These are phyloP conservation scores for Hymenotorrendiella dingleyae DNA, from an alignment of 2,329 filamentous ascomycete species.

Conservation along the genomic window DNA sequence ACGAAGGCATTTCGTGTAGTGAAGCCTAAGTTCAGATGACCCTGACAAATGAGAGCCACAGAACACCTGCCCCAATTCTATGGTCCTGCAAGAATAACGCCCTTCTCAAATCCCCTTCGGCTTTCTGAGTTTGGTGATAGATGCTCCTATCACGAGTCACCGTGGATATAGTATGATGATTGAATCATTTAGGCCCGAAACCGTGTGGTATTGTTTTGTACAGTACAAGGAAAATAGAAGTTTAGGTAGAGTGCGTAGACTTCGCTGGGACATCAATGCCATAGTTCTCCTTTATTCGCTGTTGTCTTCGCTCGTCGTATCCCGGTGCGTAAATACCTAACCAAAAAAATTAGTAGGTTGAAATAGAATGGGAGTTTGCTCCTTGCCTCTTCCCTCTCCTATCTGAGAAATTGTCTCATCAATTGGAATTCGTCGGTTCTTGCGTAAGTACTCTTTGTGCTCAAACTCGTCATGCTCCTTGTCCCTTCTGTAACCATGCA, in stretches of 20 bases:
- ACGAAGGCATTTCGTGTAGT: too few relatives aligned
- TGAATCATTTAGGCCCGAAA: background rate
- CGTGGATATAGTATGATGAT: too few relatives aligned
- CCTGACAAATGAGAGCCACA: too few relatives aligned
- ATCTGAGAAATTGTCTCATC: constrained; percentile 61
- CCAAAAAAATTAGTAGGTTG: background rate
- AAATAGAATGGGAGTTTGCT: background rate
- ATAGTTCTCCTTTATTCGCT: constrained; percentile 63
- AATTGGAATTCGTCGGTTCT: constrained; percentile 54
- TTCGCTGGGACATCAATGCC: constrained; percentile 54
- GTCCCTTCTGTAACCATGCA: constrained; percentile 46
- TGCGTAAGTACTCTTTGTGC: constrained; percentile 55
- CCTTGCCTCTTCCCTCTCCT: constrained; percentile 62
- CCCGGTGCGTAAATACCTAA: constrained; percentile 61
- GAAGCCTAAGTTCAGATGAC: too few relatives aligned
- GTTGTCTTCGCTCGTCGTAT: constrained; percentile 61
- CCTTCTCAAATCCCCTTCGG: too few relatives aligned
- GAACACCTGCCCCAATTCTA: too few relatives aligned
- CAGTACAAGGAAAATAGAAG: constrained; percentile 11
- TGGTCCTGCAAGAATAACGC: too few relatives aligned
- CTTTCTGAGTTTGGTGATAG: too few relatives aligned
- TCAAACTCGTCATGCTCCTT: constrained; percentile 55
- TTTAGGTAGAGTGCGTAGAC: constrained; percentile 12
- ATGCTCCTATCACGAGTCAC: too few relatives aligned
- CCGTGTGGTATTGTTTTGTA: constrained; percentile 21